Conservation (phyloP, 495 filamentous ascomycete genomes). For the Neurospora cerealis region DNA sequence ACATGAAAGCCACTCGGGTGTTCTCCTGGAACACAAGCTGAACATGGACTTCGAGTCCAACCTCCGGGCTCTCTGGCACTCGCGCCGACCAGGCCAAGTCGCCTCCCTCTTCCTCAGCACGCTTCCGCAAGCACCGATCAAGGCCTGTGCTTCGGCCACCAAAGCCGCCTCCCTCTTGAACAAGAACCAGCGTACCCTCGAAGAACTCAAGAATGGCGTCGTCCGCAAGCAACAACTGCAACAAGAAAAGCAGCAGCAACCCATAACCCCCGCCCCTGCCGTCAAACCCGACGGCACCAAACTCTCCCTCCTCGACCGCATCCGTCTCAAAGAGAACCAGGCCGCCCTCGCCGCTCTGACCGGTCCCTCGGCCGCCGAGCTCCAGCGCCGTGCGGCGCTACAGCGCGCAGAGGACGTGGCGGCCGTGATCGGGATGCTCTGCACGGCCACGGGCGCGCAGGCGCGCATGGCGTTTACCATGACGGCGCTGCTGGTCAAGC, state of each 20-base stretch:
- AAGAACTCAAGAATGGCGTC: conserved; percentile 47
- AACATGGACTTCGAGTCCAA: conserved; percentile 43
- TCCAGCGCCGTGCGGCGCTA: conserved; percentile 47
- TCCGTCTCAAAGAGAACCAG: conserved; percentile 48
- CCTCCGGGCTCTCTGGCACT: conserved; percentile 38
- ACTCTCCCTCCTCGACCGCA: conserved; percentile 49
- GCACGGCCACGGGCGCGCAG: conserved; percentile 25
- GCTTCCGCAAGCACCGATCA: conserved; percentile 47
- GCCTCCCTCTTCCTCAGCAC: conserved; percentile 35
- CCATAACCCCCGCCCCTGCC: conserved; percentile 3
- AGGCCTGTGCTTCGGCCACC: conserved; percentile 31
- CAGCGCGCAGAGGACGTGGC: conserved; percentile 52
- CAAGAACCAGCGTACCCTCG: conserved; percentile 51
- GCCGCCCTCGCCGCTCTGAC: conserved; percentile 29
- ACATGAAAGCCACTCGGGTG: conserved; percentile 20
- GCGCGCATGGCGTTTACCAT: conserved; percentile 49
- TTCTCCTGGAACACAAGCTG: conserved; percentile 45
- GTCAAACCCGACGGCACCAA: conserved; percentile 24
- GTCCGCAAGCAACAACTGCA: conserved; percentile 33
- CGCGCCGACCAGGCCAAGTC: conserved; percentile 11
- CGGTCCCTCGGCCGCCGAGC: conserved; percentile 34
- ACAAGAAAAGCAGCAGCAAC: conserved; percentile 4
- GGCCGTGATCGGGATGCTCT: conserved; percentile 48
- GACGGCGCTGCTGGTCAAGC: conserved; percentile 44
- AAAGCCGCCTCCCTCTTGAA: conserved; percentile 35